Percentiles rank a stretch among this genome's conserved stretches.
phyloP scores from a whole-genome alignment of 2,329 filamentous ascomycete species.

The Aspergillus terreus region DNA sequence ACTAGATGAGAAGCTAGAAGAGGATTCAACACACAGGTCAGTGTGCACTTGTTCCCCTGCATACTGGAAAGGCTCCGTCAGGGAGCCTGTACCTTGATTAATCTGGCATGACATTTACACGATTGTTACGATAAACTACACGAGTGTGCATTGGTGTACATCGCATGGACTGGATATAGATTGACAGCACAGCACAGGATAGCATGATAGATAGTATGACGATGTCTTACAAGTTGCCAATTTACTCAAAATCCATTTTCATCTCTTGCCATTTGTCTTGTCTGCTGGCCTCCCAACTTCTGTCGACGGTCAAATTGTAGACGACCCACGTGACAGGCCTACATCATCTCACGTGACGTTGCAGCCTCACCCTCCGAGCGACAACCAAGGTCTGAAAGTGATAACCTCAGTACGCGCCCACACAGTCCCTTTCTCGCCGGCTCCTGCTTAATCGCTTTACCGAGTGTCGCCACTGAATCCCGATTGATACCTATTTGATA shows the following conservation, averaged over 20 bases:
- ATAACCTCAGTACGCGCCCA: background rate
- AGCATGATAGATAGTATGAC: no score
- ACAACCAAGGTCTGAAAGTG: background rate
- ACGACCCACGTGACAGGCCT: background rate
- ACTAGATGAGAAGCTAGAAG: background rate
- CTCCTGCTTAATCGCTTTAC: background rate
- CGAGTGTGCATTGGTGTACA: no score
- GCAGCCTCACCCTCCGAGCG: background rate
- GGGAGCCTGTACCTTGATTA: background rate
- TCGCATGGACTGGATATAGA: no score
- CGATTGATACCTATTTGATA: background rate
- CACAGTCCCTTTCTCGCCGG: background rate
- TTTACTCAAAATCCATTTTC: no score
- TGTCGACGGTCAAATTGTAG: no score
- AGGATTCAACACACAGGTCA: background rate
- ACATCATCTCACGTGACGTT: conserved; percentile 1
- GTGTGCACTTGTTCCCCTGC: background rate
- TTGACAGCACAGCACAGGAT: no score
- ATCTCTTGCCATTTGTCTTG: no score
- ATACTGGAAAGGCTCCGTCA: background rate
- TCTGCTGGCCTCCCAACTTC: no score
- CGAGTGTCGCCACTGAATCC: background rate
- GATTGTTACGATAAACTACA: no score
- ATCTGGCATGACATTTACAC: background rate
- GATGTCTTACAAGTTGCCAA: no score